Base-by-base conservation (phyloP, 441 rosid genomes). In the Rhodomyrtus psidioides region DNA sequence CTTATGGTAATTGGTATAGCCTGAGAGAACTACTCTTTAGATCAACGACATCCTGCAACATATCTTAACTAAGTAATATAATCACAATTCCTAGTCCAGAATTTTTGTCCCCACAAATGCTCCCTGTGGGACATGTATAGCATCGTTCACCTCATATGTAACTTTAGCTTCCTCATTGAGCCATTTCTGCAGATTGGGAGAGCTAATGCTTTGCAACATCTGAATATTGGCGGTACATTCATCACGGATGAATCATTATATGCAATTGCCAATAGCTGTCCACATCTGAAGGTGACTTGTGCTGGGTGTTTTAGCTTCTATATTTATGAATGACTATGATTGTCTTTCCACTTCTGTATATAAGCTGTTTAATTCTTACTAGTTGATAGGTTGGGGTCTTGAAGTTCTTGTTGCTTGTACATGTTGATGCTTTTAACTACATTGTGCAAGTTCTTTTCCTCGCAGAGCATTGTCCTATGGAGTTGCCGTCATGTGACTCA, bases 401-500 rank as follows among this genome's bases (percentile, higher is more conserved):
- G 58, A 56, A 44, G 15, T 17, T 59, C 49, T 46, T 55, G 24
- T 7, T 51, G 75, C 54, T 46, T 75, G 49, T 51, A 12, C 34
- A 55, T 81, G 53, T 55, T 55, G 42, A 51, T 53, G 55, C 56
- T 53, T 51, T 82, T 49, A 49, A 82, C 21, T 51, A 28, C 39
- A 16, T 49, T 59, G 59, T 24, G 46, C 13, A 4, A 82, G 34
- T 58, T 86, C 79, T 53, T 87, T 39, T 82, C 60, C 79, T 70
- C 6, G 49, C 92, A 95, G 98, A 95, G 91, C 30, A 91, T 94
- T n/a, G 91, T 92, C 17, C 91, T 94, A 62, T 95, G 99, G 99
- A 91, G 98, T 88, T 97, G 97, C 88, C 98, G 99, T 55, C 98
- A 95, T 88, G 96, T 96, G 60, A 93, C 97, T 23, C 95, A 90